These are phyloP conservation scores for Carex pumila DNA, from an alignment of 176 grass and related monocot genomes.

Conservation along the genomic window DNA sequence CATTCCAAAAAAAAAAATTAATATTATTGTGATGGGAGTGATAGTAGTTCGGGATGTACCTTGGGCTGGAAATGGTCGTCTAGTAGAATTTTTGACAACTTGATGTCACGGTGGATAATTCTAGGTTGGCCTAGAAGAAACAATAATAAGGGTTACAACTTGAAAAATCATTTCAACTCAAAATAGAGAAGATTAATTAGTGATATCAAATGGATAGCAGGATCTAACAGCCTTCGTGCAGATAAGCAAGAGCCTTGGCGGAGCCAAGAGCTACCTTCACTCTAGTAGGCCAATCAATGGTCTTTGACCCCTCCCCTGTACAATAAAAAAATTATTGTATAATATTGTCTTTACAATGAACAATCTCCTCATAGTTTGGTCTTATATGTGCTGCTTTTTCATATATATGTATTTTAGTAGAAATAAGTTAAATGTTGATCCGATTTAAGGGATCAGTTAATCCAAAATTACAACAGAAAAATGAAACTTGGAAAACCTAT, in stretches of 20 bases:
- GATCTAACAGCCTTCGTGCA: slow-evolving; percentile 73
- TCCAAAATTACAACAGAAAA: no score
- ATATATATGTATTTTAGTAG: not conserved
- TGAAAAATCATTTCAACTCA: not conserved
- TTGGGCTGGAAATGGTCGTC: slow-evolving; percentile 72
- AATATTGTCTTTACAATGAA: not conserved
- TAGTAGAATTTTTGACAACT: slow-evolving; percentile 70
- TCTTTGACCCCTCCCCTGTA: slow-evolving; percentile 37
- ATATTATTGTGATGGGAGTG: not conserved
- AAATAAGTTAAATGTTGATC: not conserved
- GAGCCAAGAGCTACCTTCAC: slow-evolving; percentile 60
- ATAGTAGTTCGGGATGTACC: slow-evolving; percentile 29
- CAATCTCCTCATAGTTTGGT: not conserved
- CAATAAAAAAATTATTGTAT: not conserved
- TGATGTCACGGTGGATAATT: slow-evolving; percentile 84
- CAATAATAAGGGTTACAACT: not conserved
- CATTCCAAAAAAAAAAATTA: not conserved
- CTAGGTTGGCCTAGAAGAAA: slow-evolving; percentile 57
- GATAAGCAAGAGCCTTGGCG: slow-evolving; percentile 73
- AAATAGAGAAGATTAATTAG: slow-evolving; percentile 3
- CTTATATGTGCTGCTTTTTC: not conserved
- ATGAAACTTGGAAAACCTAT: no score
- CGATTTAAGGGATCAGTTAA: not conserved
- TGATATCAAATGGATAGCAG: not conserved
- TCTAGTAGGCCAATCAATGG: slow-evolving; percentile 63